Base-by-base conservation (phyloP, 345 rosid genomes). In the Dipteronia sinensis region DNA sequence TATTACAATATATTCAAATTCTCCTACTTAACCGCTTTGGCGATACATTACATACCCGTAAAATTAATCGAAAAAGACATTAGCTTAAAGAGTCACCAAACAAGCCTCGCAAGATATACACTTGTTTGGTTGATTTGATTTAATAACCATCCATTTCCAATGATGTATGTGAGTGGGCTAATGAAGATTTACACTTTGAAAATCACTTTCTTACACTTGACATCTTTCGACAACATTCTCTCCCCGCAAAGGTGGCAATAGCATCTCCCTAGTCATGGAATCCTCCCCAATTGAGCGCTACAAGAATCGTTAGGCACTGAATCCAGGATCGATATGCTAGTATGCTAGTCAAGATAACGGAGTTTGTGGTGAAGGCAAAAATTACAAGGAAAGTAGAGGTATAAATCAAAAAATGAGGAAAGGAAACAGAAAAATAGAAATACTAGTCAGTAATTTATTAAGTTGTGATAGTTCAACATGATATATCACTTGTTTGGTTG, bases 401-500 rank as follows among this genome's bases (percentile, higher is more conserved):
- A 38, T 42, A 67, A 10, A 10, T 47, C 0, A 61, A 7, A 10
- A 72, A 76, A 69, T 22, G 55, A 47, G 29, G 20, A 5, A 62
- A 40, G 46, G 46, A 19, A 44, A 75, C 23, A 13, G 71, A 53
- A 0, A 31, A 16, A 51, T 53, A 65, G 31, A 69, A 65, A 62
- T 73, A 78, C 74, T 46, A 73, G 76, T 64, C 56, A 58, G 83
- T 71, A 61, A 65, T 53, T 58, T 76, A 75, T 58, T 74, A 68
- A 77, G 77, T 64, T 65, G 66, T 77, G 75, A 81, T 71, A 71
- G 64, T 44, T 84, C 82, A 89, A 69, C 83, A 76, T 53, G 84
- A 79, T 82, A 85, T 56, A 63, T 86, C 85, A 65, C 76, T 87
- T 59, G 79, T 84, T 80, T 79, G 86, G 77, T 71, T 82, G 73